Conservation (phyloP, 305 asterid genomes). For the Solanum aculeatissimum region DNA sequence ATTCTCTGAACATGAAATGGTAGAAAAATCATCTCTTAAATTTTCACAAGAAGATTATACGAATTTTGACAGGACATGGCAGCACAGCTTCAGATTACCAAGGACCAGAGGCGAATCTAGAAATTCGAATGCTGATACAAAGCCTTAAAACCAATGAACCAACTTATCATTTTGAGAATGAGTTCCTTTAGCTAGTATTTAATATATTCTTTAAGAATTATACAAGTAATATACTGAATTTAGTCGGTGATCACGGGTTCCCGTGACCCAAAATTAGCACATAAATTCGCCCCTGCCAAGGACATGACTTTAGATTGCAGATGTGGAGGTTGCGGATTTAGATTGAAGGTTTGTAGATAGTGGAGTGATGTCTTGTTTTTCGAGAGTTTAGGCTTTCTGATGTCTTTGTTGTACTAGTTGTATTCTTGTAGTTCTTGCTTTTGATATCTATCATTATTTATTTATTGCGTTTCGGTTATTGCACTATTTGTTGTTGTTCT, state of each 20-base stretch:
- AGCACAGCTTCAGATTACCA: not conserved
- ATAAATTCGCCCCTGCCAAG: no score
- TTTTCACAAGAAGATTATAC: not conserved
- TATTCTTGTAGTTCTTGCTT: not conserved
- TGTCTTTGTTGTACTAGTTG: not conserved
- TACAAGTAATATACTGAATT: no score
- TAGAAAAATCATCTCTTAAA: not conserved
- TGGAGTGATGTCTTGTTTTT: not conserved
- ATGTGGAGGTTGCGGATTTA: not conserved
- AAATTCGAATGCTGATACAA: no score
- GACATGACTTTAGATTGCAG: not conserved
- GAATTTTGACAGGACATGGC: not conserved
- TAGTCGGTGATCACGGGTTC: no score
- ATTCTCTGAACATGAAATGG: not conserved
- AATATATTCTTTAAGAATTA: no score
- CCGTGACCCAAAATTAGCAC: no score
- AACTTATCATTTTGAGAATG: no score
- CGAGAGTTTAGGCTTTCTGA: not conserved
- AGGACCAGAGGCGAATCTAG: no score
- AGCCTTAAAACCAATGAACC: no score
- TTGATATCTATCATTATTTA: not conserved
- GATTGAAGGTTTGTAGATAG: not conserved
- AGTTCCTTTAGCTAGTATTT: no score
- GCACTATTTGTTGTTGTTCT: not conserved
- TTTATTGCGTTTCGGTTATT: not conserved